phyloP scores from a whole-genome alignment of 345 rosid genomes.

The Melastoma malabathricum region DNA sequence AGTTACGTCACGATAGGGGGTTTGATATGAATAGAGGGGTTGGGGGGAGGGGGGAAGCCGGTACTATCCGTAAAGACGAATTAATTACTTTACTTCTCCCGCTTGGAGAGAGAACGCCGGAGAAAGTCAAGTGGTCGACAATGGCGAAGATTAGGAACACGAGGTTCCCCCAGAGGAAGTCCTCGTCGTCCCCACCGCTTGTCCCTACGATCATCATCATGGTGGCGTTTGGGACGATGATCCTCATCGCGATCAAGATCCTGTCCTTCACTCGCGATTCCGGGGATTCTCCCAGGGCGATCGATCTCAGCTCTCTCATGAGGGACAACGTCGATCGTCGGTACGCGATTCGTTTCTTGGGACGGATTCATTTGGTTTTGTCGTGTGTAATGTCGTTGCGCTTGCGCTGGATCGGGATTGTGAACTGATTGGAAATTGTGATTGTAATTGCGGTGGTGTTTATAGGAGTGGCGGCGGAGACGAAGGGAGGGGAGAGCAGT shows the following conservation, averaged over 20 bases:
- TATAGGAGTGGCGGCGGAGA: slow-evolving; percentile 23
- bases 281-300: slow-evolving; percentile 32
- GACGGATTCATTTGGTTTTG: no score
- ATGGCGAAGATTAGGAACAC: slow-evolving; percentile 57
- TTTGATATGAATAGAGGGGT: no score
- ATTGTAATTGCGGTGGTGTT: slow-evolving; percentile 1
- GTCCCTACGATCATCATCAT: slow-evolving; percentile 35
- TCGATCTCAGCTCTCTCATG: slow-evolving; percentile 65
- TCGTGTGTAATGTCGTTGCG: slow-evolving; percentile 9
- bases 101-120: no score
- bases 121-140: no score
- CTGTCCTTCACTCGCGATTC: slow-evolving; percentile 53
- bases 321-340: not conserved
- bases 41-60: no score
- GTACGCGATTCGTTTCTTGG: no score
- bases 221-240: slow-evolving; percentile 49
- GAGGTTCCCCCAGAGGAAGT: slow-evolving; percentile 45
- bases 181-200: slow-evolving; percentile 37
- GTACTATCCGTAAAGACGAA: no score
- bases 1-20: no score
- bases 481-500: slow-evolving; percentile 41
- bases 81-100: no score
- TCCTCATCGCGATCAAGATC: slow-evolving; percentile 62
- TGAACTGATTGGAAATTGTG: slow-evolving; percentile 3
- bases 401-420: not conserved